These are phyloP conservation scores for Penstemon newberryi DNA, from an alignment of 257 asterid species.

Conservation along the genomic window DNA sequence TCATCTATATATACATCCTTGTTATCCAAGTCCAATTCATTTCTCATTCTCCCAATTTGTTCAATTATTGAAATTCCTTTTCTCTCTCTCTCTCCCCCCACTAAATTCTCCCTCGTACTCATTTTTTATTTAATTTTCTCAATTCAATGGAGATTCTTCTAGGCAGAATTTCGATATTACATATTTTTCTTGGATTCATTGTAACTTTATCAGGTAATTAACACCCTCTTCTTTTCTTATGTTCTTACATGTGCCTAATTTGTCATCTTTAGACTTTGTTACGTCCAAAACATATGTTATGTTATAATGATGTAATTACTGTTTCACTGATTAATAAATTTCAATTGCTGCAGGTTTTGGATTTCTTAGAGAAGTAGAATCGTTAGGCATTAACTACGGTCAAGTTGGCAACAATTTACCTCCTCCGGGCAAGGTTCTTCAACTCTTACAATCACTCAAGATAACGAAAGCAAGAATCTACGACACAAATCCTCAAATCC, in stretches of 20 bases:
- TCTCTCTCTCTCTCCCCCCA: neutral
- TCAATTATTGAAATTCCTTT: neutral
- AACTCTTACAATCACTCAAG: slow-evolving; percentile 62
- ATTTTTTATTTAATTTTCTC: neutral
- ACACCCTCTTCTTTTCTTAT: neutral
- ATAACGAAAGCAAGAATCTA: slow-evolving; percentile 68
- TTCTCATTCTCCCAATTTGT: slow-evolving; percentile 36
- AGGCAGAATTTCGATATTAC: slow-evolving; percentile 36
- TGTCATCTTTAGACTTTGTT: no score
- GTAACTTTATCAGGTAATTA: slow-evolving; percentile 35
- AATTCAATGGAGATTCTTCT: slow-evolving; percentile 37
- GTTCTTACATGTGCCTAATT: no score
- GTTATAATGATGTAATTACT: no score
- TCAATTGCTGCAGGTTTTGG: no score
- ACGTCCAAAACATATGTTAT: no score
- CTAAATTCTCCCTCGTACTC: neutral
- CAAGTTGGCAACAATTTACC: slow-evolving; percentile 88
- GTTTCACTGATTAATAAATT: no score
- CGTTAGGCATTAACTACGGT: slow-evolving; percentile 83
- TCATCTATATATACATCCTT: slow-evolving; percentile 33
- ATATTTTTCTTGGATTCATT: slow-evolving; percentile 43
- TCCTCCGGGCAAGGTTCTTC: slow-evolving; percentile 61
- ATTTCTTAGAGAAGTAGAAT: no score
- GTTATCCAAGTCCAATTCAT: slow-evolving; percentile 30
- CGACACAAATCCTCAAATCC: slow-evolving; percentile 75